Evolutionary conservation across 352 stramenopile genomes (phyloP).

Genomic region (Phytophthora sojae): DNA sequence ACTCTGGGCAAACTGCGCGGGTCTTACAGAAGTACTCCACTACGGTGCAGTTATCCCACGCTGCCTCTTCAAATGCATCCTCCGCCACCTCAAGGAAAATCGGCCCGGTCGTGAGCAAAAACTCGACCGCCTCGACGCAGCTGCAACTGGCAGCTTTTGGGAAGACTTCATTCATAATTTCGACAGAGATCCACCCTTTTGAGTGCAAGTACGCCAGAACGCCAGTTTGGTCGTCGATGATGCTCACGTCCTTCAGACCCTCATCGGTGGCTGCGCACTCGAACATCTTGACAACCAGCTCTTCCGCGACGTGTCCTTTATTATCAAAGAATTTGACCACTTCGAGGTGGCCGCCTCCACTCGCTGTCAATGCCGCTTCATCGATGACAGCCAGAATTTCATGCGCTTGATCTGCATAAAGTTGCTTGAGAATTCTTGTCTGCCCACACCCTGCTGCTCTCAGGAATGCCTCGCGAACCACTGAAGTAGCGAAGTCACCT

Average conservation of each 20-base stretch:
- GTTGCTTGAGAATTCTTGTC: not conserved
- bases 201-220: conserved; percentile 4
- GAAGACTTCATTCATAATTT: not conserved
- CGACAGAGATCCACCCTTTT: not conserved
- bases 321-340: conserved; percentile 3
- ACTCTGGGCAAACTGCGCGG: not conserved
- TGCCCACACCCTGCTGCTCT: not conserved
- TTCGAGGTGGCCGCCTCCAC: conserved; percentile 2
- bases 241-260: not conserved
- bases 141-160: not conserved
- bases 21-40: not conserved
- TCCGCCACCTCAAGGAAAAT: conserved; percentile 1
- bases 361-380: not conserved
- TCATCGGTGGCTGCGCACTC: not conserved
- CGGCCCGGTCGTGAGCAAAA: not conserved
- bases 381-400: not conserved
- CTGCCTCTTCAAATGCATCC: not conserved
- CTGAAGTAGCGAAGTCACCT: not conserved
- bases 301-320: not conserved
- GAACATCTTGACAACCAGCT: not conserved
- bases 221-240: conserved; percentile 7
- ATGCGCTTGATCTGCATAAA: not conserved
- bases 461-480: not conserved
- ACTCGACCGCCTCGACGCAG: conserved; percentile 2
- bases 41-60: not conserved